phyloP scores from a whole-genome alignment of 1,139 yeast genomes.

The Pichia sorboxylosa region DNA sequence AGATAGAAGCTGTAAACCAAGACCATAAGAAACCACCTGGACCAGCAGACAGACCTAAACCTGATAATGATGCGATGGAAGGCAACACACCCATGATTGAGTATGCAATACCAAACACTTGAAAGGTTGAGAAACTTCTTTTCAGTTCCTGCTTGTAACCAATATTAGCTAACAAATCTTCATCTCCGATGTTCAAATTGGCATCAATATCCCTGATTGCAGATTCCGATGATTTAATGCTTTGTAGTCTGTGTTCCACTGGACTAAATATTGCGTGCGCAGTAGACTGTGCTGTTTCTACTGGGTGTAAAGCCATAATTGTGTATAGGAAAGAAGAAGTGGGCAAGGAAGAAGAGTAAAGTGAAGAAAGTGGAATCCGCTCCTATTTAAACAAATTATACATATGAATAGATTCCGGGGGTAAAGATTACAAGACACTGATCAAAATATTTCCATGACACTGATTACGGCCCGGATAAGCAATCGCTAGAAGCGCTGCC shows the following conservation, averaged over 20 bases:
- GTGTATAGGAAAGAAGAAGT: neutral
- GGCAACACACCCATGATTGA: slow-evolving; percentile 44
- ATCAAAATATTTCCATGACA: too few species aligned
- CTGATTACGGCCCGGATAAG: too few species aligned
- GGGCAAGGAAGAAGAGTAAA: neutral
- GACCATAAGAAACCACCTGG: slow-evolving; percentile 56
- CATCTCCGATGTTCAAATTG: slow-evolving; percentile 25
- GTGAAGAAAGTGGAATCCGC: neutral
- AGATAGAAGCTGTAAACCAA: slow-evolving; percentile 44
- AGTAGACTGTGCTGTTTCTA: slow-evolving; percentile 3
- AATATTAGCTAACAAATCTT: slow-evolving; percentile 33
- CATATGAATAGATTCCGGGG: too few species aligned
- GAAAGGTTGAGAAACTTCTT: slow-evolving; percentile 36
- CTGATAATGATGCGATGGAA: slow-evolving; percentile 31
- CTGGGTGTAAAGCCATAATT: neutral
- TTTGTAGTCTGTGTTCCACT: slow-evolving; percentile 11
- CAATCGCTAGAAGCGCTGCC: too few species aligned
- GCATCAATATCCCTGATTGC: slow-evolving; percentile 21
- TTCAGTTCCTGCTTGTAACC: slow-evolving; percentile 43
- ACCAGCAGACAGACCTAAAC: slow-evolving; percentile 35
- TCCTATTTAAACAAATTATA: too few species aligned
- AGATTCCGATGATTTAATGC: slow-evolving; percentile 16
- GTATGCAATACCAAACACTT: slow-evolving; percentile 43
- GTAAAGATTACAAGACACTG: too few species aligned
- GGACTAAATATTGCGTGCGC: slow-evolving; percentile 10